Evolutionary conservation across 2,329 filamentous ascomycete genomes (phyloP), one percentile per base, ranked within the genome.

Genomic region (Fusarium sp.): DNA sequence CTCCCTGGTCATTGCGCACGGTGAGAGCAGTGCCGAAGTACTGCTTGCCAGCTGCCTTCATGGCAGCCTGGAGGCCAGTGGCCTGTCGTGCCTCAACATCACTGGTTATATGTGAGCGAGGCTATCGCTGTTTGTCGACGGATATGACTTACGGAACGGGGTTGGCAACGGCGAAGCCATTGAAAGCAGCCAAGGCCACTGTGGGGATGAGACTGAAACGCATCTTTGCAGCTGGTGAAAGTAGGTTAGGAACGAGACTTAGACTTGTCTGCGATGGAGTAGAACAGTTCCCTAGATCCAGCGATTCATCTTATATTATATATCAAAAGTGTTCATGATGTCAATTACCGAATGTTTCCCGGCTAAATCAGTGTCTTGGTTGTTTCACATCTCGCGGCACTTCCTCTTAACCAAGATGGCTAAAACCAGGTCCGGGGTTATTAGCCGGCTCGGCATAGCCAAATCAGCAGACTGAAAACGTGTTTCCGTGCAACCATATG

Each of bases 11-110:
- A 19, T 28, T 46, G 23, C 64, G 64, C 9, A 67, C 62, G 6
- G 64, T 67, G 9, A 67, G n/a, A 16, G 64, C 64, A 9, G 64
- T 67, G 2, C 64, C 64, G 9, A 67, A 67, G 64, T 67, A 67
- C 52, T 67, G 25, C 21, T 67, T 67, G 10, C 64, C 62, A 21
- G 64, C 64, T 1, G 64, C 64, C 33, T 46, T 52, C 62, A 67
- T 67, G 5, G 64, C 62, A 6, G 44, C 46, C 5, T 67, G 38
- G 9, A 67, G 44, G 25, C 62, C 64, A n/a, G 62, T 37, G 23
- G 32, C 18, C 2, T 67, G 52, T 13, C 64, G 64, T 10, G 52
- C 16, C 15, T 67, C 62, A 7, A 60, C 19, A 33, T 46, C 53
- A 4, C 64, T 67, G 9, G 11, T 3, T 21, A 1, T 7, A 23